These are phyloP conservation scores for Vitellaria paradoxa DNA, from an alignment of 179 eudicot genomes.

Conservation along the genomic window DNA sequence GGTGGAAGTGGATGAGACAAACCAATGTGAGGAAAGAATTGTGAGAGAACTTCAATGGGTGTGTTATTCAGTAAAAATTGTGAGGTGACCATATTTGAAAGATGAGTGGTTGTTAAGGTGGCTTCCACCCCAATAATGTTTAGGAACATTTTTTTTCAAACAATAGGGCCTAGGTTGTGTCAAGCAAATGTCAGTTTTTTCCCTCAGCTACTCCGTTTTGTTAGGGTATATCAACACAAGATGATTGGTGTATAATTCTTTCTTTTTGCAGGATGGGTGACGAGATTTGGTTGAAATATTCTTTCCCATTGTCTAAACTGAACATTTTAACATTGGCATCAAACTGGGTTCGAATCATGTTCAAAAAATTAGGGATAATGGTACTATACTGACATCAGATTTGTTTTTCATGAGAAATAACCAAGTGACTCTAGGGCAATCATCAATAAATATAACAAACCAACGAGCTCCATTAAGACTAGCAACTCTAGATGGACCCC, in stretches of 20 bases:
- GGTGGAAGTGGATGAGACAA: no score
- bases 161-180: no score
- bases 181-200: no score
- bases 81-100: no score
- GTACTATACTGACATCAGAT: neutral
- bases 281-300: conserved; percentile 9
- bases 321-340: neutral
- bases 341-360: conserved; percentile 14
- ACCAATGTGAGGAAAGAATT: no score
- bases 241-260: neutral
- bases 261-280: neutral
- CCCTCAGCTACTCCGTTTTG: no score
- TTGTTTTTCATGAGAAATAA: neutral
- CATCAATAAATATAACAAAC: conserved; percentile 20
- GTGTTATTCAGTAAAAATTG: no score
- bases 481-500: conserved; percentile 15
- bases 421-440: conserved; percentile 11
- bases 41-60: no score
- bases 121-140: no score
- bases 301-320: conserved; percentile 8
- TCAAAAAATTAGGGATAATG: neutral
- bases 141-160: no score
- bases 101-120: no score
- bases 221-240: no score
- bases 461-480: conserved; percentile 10